Percentiles rank a stretch among this genome's conserved stretches.
These are phyloP conservation scores for Uromyces viciae-fabae DNA, from an alignment of 1,284 basidiomycete species.

Conservation along the genomic window DNA sequence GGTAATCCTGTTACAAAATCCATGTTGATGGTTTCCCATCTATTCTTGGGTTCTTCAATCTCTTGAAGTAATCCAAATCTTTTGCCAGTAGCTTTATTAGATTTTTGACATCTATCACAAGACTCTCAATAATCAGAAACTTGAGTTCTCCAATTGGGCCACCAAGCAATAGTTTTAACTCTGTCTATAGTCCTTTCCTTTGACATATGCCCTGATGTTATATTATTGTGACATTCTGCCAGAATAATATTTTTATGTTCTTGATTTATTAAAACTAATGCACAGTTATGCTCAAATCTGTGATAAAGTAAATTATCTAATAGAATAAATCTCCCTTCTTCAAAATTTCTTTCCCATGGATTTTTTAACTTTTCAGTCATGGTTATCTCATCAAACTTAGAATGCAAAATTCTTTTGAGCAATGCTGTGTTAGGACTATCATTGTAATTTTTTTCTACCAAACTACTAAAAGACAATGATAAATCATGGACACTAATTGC, in stretches of 20 bases:
- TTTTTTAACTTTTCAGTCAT: neutral
- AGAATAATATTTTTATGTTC: neutral
- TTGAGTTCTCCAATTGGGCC: neutral
- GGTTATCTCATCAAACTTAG: neutral
- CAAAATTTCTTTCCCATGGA: neutral
- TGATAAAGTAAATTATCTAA: constrained; percentile 13
- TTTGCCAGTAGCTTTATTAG: neutral
- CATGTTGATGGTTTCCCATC: neutral
- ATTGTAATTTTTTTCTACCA: neutral
- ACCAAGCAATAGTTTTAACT: neutral
- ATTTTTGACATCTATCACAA: neutral
- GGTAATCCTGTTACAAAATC: neutral
- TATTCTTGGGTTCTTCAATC: neutral
- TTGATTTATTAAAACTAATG: neutral
- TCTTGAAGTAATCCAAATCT: neutral
- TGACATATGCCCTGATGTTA: neutral
- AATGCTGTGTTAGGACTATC: neutral
- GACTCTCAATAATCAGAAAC: neutral
- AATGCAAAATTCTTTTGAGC: neutral
- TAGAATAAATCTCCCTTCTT: neutral
- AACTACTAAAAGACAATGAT: neutral
- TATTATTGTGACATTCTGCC: constrained; percentile 12
- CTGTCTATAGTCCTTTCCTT: neutral
- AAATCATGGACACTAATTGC: neutral
- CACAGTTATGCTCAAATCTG: neutral